Base-by-base conservation (phyloP, 75 land plant species). In the Cupressus sempervirens region DNA sequence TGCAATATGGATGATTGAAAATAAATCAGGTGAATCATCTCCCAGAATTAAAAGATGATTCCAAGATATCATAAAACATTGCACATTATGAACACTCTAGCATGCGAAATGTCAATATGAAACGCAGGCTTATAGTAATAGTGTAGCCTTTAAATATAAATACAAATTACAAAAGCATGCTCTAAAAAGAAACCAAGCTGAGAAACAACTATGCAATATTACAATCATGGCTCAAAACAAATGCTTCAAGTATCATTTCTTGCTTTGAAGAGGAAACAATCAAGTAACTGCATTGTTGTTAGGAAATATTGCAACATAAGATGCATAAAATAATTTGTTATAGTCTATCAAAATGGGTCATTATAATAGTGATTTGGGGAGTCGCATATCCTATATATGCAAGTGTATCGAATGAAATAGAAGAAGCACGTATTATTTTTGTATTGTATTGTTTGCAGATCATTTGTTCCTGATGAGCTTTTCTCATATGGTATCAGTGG, bases 1-100 rank as follows among this genome's bases (percentile, higher is more conserved):
- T 98, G 92, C 87, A 90, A 76, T 26, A 79, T 12, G 1, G 45
- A 45, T 26, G 48, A 14, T n/a, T 45, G 43, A 45, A 77, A 79
- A 79, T n/a, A 45, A 79, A 79, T 14, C 30, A 26, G 45, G 81
- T 79, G 26, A 79, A n/a, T 79, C 81, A 8, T 68, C 48, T 77
- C 45, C 20, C 29, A 77, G 3, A 77, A 41, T 40, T 20, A 75
- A 50, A 77, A 40, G 81, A 79, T 79, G n/a, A n/a, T 20, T n/a
- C 0, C 10, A 45, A 7, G 50, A 79, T 13, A 26, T 14, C 30
- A 79, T 79, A 79, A 29, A 45, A 43, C 46, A 8, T 79, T 45
- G 41, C 41, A 76, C 9, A 38, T 38, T 38, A 38, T 38, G 79
- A 23, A 76, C 79, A 76, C 10, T 76, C 10, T 6, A 76, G 79